phyloP scores from a whole-genome alignment of 139 green algal species.

The Haematococcus lacustris region DNA sequence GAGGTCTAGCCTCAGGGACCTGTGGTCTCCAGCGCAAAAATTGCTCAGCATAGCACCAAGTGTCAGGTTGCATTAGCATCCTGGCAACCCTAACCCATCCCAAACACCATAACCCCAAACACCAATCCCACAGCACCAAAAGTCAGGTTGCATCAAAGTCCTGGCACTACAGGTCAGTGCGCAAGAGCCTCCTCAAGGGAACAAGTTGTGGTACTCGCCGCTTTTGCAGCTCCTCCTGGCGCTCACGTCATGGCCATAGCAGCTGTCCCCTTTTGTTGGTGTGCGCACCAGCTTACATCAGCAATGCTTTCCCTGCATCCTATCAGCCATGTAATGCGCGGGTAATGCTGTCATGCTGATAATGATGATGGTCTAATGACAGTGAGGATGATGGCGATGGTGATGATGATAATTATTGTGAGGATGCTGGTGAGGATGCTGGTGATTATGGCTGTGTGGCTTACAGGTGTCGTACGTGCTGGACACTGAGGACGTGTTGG shows the following conservation, averaged over 20 bases:
- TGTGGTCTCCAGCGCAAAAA: not conserved
- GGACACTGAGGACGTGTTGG: slow-evolving; percentile 90
- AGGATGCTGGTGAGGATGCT: not conserved
- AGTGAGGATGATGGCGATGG: not conserved
- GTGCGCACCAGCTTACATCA: not conserved
- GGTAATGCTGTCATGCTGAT: not conserved
- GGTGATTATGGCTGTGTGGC: slow-evolving; percentile 1
- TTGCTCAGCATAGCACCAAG: not conserved
- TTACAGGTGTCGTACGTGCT: slow-evolving; percentile 86
- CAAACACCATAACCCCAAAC: not conserved
- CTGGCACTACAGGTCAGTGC: no score
- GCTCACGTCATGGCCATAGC: no score
- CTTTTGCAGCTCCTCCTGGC: no score
- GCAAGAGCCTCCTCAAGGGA: no score
- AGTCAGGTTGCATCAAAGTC: no score
- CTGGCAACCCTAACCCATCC: not conserved
- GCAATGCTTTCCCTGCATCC: not conserved
- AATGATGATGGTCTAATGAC: not conserved
- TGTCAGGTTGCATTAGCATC: not conserved
- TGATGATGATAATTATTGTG: slow-evolving; percentile 57
- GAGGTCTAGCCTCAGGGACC: not conserved
- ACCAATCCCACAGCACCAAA: no score
- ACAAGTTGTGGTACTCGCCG: no score
- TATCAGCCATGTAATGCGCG: not conserved
- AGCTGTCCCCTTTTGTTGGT: not conserved